These are phyloP conservation scores for Russula virescens DNA, from an alignment of 768 basidiomycete species.

Conservation along the genomic window DNA sequence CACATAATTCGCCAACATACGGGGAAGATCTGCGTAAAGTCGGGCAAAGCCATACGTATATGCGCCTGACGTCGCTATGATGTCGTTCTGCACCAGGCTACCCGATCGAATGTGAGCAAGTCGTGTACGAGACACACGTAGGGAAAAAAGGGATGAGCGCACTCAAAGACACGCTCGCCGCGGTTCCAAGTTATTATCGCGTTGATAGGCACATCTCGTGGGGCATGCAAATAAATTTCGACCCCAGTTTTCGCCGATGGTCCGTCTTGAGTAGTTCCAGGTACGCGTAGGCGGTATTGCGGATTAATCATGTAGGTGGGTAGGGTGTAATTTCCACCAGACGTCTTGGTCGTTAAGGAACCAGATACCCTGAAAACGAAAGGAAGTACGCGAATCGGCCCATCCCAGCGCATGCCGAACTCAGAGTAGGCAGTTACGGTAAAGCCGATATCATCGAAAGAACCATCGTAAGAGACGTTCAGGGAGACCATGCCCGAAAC, in stretches of 20 bases:
- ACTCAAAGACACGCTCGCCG: conserved; percentile 74
- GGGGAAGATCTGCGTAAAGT: conserved; percentile 42
- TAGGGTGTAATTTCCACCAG: conserved; percentile 78
- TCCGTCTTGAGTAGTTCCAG: conserved; percentile 28
- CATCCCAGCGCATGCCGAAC: conserved; percentile 28
- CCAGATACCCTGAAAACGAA: conserved; percentile 41
- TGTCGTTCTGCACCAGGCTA: conserved; percentile 59
- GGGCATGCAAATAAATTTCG: conserved; percentile 45
- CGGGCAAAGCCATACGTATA: conserved; percentile 76
- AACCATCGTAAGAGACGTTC: conserved; percentile 65
- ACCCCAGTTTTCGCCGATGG: conserved; percentile 36
- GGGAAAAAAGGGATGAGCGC: conserved; percentile 30
- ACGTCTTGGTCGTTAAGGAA: conserved; percentile 57
- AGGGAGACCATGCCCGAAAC: conserved; percentile 42
- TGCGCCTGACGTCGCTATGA: conserved; percentile 68
- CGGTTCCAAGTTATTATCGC: conserved; percentile 67
- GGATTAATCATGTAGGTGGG: conserved; percentile 88
- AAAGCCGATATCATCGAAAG: conserved; percentile 54
- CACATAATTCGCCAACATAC: conserved; percentile 36
- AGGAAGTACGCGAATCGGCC: conserved; percentile 20
- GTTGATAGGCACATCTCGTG: conserved; percentile 68
- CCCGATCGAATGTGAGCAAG: not conserved
- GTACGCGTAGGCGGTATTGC: conserved; percentile 69
- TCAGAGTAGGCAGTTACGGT: conserved; percentile 58
- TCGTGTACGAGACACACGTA: not conserved